Evolutionary conservation across 2,329 filamentous ascomycete genomes (phyloP).

Genomic region (Didymella sp.): DNA sequence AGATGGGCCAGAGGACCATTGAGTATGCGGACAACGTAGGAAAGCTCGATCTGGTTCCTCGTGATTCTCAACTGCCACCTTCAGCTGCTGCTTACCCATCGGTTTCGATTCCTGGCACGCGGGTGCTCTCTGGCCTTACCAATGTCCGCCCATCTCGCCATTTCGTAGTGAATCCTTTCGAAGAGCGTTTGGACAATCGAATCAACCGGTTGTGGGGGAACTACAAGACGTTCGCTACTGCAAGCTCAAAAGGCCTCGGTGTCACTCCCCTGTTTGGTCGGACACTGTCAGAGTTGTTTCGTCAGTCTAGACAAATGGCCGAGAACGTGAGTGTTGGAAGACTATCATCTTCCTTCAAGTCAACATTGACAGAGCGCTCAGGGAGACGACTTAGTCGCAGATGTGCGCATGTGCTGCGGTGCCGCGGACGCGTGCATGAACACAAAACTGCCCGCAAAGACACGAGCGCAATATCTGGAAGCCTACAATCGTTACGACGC

Average conservation of each 20-base stretch:
- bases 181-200: neutral
- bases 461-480: neutral
- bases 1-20: neutral
- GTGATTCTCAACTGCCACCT: neutral
- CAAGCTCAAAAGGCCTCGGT: neutral
- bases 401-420: conserved; percentile 5
- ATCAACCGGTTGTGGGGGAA: conserved; percentile 11
- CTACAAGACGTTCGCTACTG: conserved; percentile 6
- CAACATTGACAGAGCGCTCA: neutral
- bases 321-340: neutral
- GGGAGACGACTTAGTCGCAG: conserved; percentile 2
- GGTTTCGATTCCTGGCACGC: neutral
- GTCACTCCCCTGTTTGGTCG: conserved; percentile 4
- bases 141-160: conserved; percentile 2
- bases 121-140: neutral
- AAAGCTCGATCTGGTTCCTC: neutral
- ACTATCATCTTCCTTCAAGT: neutral
- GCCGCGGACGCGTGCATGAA: conserved; percentile 9
- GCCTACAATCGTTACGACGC: conserved; percentile 3
- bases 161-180: neutral
- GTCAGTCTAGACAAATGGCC: conserved; percentile 9
- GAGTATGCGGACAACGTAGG: neutral
- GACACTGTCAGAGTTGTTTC: conserved; percentile 4
- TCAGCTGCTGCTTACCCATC: too few relatives aligned
- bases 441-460: neutral